Conservation (phyloP, 169 alveolate species). For the Besnoitia besnoiti region DNA sequence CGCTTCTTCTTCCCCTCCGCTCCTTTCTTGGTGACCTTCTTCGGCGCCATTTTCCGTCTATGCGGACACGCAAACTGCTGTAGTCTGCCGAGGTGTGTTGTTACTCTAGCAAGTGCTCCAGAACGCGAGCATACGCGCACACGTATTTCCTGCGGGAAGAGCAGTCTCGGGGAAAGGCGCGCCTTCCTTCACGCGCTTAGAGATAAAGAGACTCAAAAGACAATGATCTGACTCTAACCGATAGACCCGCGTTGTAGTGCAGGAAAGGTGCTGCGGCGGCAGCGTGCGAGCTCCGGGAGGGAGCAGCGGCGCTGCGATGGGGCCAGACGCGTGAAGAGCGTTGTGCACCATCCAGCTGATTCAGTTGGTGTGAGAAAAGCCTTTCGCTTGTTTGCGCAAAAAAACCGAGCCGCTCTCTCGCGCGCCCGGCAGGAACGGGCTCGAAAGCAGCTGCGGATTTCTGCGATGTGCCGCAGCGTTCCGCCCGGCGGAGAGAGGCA, state of each 20-base stretch:
- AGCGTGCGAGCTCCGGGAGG: neutral
- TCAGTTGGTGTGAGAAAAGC: neutral
- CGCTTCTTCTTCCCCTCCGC: constrained; percentile 72
- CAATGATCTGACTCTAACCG: constrained; percentile 28
- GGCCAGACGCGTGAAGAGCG: neutral
- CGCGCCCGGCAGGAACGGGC: too few relatives aligned
- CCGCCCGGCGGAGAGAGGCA: too few relatives aligned
- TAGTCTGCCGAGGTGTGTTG: neutral
- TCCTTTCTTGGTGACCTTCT: constrained; percentile 42
- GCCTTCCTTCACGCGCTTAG: neutral
- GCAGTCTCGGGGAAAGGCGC: neutral
- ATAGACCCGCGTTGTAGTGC: constrained; percentile 4
- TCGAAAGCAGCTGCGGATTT: too few relatives aligned
- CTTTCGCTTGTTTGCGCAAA: too few relatives aligned
- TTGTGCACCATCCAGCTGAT: neutral
- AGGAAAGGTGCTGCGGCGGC: neutral
- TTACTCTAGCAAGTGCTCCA: too few relatives aligned
- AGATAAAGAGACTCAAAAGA: neutral
- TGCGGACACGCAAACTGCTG: neutral
- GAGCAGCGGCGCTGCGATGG: constrained; percentile 23
- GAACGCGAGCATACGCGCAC: too few relatives aligned
- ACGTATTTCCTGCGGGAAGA: neutral
- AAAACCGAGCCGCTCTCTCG: too few relatives aligned
- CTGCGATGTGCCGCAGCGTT: too few relatives aligned
- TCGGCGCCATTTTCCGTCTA: constrained; percentile 51